Conservation (phyloP, 2,329 filamentous ascomycete genomes). For the Aspergillus amoenus region DNA sequence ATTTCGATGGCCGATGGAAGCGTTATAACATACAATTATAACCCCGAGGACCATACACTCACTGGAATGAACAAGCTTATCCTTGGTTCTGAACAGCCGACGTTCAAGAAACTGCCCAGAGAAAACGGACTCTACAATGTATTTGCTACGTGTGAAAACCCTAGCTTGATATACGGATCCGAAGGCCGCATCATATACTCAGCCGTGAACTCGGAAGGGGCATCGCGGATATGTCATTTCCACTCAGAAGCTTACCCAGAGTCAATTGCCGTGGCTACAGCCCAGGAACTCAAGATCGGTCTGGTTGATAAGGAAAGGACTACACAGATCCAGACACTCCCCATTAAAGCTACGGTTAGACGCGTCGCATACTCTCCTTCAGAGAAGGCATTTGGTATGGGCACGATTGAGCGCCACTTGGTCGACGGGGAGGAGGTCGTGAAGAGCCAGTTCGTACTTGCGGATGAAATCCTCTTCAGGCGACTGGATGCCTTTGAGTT, state of each 20-base stretch:
- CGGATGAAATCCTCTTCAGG: conserved; percentile 86
- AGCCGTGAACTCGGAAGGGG: conserved; percentile 85
- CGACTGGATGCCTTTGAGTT: conserved; percentile 71
- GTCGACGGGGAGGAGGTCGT: conserved; percentile 71
- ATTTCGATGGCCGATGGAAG: conserved; percentile 90
- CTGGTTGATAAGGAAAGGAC: conserved; percentile 79
- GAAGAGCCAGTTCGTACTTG: conserved; percentile 78
- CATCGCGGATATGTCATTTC: conserved; percentile 78
- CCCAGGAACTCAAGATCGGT: conserved; percentile 73
- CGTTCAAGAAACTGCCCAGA: conserved; percentile 74
- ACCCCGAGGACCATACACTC: conserved; percentile 60
- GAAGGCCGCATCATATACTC: conserved; percentile 90
- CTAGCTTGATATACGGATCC: conserved; percentile 86
- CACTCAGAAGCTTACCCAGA: conserved; percentile 77
- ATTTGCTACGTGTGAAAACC: conserved; percentile 91
- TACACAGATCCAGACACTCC: conserved; percentile 81
- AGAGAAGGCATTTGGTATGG: conserved; percentile 80
- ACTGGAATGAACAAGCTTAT: conserved; percentile 77
- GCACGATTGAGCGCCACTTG: conserved; percentile 76
- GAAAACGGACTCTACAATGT: conserved; percentile 69
- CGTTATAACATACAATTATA: conserved; percentile 78
- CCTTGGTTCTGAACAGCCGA: conserved; percentile 80
- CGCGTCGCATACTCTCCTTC: conserved; percentile 80
- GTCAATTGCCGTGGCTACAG: conserved; percentile 78
- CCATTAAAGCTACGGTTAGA: conserved; percentile 78